Base-by-base conservation (phyloP, 495 filamentous ascomycete species). In the Cenococcum geophilum region DNA sequence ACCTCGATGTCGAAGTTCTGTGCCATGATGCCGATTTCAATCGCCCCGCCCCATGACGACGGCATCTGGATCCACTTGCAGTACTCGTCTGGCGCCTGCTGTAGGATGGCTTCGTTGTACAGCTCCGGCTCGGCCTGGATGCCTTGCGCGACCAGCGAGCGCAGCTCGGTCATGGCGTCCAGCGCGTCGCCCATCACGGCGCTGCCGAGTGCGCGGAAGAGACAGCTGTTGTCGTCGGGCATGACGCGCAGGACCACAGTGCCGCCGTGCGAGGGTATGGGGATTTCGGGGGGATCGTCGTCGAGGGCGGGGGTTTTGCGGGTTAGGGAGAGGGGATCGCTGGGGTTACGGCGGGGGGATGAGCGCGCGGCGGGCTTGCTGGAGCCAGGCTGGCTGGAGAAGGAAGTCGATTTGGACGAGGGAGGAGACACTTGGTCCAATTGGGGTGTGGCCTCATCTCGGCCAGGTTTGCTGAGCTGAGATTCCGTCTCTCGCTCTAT, bases 161-260 rank as follows among this genome's bases (percentile, higher is more conserved):
- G 87, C 5, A 97, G 78, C 61, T 88, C 84, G 0, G 79, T 81
- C 78, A 88, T 88, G n/a, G 80, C 76, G 63, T 91, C 85, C 68
- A 88, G 82, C 6, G 77, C 63, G 12, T 60, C 78, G 43, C 85
- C 85, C 59, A 89, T 80, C 20, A 96, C 80, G 3, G 89, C 89
- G 55, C 84, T 86, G 55, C 86, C 85, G 23, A 97, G 81, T 0
- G 95, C 93, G 10, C 91, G 87, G 73, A 97, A 98, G 61, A 97
- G 84, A 73, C 93, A 98, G 48, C 84, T 88, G 73, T 97, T 97
- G 71, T 98, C 93, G 70, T 97, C 93, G 10, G 92, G 89, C 93
- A 98, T 97, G 36, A 97, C 89, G 1, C 93, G 86, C 5, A 97
- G 83, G 32, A 96, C 85, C 25, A 91, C 74, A 0, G 82, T 88